Conservation (phyloP, 331 rosid genomes). For the Prunus yedoensis region DNA sequence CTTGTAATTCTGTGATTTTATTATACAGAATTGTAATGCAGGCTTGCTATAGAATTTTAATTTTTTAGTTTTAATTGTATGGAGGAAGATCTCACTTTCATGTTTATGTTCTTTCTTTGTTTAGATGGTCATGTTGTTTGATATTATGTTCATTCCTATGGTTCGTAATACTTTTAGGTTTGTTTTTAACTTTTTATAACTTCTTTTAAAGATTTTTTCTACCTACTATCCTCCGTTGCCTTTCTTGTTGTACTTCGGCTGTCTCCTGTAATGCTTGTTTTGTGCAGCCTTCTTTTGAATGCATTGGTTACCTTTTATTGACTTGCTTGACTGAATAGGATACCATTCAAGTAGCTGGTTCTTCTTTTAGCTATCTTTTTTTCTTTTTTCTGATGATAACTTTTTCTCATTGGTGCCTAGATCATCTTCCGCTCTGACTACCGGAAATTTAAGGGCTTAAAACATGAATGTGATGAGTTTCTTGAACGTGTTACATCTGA, state of each 20-base stretch:
- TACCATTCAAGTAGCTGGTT: neutral
- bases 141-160: neutral
- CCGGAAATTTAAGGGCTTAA: slow-evolving; percentile 62
- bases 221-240: neutral
- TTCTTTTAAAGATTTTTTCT: neutral
- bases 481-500: slow-evolving; percentile 41
- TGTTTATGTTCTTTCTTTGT: neutral
- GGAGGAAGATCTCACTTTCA: neutral
- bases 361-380: neutral
- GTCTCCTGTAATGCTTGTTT: neutral
- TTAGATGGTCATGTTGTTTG: neutral
- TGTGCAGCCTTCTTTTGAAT: too few species aligned
- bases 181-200: neutral
- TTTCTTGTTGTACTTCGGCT: neutral
- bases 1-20: neutral
- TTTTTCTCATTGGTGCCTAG: slow-evolving; percentile 38
- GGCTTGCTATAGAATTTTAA: neutral
- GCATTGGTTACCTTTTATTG: too few species aligned
- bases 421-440: slow-evolving; percentile 73
- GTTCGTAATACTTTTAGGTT: neutral
- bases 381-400: slow-evolving; percentile 4
- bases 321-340: neutral
- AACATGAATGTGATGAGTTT: slow-evolving; percentile 64
- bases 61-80: neutral
- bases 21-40: too few species aligned